These are phyloP conservation scores for Trypethelium eluteriae DNA, from an alignment of 495 filamentous ascomycete species.

Conservation along the genomic window DNA sequence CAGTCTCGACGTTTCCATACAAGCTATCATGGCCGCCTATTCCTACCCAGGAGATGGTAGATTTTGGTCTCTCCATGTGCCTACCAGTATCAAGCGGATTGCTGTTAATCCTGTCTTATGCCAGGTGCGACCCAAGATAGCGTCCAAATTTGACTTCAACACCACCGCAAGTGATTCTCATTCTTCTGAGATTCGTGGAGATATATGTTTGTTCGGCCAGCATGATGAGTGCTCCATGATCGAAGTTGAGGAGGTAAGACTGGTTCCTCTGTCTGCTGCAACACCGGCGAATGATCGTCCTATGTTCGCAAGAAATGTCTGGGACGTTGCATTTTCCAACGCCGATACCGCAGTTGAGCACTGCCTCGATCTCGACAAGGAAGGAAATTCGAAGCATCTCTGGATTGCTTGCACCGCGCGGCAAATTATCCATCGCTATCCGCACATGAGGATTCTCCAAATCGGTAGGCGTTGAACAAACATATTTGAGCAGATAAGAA, in stretches of 20 bases:
- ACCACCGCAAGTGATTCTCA: not conserved
- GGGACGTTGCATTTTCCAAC: not conserved
- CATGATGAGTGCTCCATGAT: not conserved
- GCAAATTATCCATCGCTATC: slow-evolving; percentile 38
- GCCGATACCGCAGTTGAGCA: not conserved
- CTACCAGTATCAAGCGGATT: not conserved
- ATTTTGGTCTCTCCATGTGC: not conserved
- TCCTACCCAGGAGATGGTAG: not conserved
- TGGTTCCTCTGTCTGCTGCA: not conserved
- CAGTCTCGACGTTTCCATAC: not conserved
- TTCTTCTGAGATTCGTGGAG: not conserved
- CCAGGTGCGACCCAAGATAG: not conserved
- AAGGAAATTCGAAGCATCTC: not conserved
- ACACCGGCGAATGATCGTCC: not conserved
- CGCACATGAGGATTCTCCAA: slow-evolving; percentile 43
- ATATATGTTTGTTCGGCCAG: not conserved
- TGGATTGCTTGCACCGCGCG: slow-evolving; percentile 26
- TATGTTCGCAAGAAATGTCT: not conserved
- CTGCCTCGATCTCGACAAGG: not conserved
- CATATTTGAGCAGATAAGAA: slow-evolving; percentile 18
- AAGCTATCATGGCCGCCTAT: not conserved
- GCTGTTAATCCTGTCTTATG: not conserved
- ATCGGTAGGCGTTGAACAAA: slow-evolving; percentile 41
- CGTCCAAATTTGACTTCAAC: not conserved
- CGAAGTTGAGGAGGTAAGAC: not conserved